phyloP scores from a whole-genome alignment of 164 flowering plant genomes.

The Nymphaea colorata region DNA sequence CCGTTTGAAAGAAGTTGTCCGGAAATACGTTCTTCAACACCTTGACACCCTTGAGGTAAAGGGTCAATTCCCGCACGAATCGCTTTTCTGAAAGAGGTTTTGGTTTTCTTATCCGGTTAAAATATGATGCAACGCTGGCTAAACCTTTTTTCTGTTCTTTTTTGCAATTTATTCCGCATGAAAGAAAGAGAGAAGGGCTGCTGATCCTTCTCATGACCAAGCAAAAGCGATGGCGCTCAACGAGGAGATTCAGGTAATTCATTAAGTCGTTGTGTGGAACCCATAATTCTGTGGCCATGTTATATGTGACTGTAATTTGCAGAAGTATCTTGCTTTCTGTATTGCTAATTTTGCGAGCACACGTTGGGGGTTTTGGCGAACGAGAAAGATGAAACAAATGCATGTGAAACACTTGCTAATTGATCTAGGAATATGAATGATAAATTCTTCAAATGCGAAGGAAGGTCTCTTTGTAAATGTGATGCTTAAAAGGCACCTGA shows the following conservation, averaged over 20 bases:
- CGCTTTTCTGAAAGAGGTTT: neutral
- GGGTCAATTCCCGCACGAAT: neutral
- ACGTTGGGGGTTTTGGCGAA: no score
- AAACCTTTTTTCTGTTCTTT: neutral
- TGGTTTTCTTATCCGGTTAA: no score
- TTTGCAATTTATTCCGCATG: constrained; percentile 1
- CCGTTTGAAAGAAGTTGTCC: constrained; percentile 40
- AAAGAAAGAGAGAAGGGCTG: constrained; percentile 31
- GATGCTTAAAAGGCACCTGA: no score
- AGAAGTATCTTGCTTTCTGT: neutral
- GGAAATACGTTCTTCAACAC: constrained; percentile 26
- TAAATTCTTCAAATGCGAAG: no score
- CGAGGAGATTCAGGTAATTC: constrained; percentile 46
- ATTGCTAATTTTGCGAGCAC: neutral
- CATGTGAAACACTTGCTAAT: neutral
- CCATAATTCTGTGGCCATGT: neutral
- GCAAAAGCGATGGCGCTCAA: constrained; percentile 21
- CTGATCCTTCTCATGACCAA: constrained; percentile 30
- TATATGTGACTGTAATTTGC: neutral
- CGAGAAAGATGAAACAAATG: neutral
- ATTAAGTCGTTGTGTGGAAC: neutral
- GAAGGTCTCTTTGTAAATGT: no score
- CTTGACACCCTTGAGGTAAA: constrained; percentile 44
- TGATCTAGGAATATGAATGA: no score
- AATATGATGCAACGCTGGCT: neutral